Evolutionary conservation across 495 filamentous ascomycete genomes (phyloP).

Genomic region (Penicillium paxilli): DNA sequence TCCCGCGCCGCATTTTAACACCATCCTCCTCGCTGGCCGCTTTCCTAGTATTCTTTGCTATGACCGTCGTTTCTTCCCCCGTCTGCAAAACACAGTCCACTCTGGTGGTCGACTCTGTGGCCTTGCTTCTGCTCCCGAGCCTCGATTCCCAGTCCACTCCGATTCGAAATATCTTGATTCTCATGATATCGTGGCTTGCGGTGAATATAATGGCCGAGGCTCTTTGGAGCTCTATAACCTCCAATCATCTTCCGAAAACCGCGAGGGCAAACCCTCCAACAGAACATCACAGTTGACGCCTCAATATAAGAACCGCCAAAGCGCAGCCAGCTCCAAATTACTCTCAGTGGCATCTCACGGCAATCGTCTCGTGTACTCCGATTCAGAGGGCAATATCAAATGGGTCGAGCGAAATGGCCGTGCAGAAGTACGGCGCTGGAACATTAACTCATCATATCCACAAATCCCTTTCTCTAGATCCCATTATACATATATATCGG

Average conservation of each 20-base stretch:
- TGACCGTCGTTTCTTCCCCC: slow-evolving; percentile 83
- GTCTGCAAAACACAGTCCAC: slow-evolving; percentile 73
- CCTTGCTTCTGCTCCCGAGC: slow-evolving; percentile 71
- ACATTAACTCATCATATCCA: slow-evolving; percentile 52
- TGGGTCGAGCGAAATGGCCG: slow-evolving; percentile 91
- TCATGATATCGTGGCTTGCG: slow-evolving; percentile 74
- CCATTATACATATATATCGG: neutral
- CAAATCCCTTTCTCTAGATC: slow-evolving; percentile 14
- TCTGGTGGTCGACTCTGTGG: slow-evolving; percentile 80
- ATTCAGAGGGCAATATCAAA: slow-evolving; percentile 80
- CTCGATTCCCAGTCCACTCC: slow-evolving; percentile 48
- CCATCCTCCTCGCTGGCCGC: slow-evolving; percentile 68
- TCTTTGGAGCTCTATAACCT: slow-evolving; percentile 86
- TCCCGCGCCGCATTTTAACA: slow-evolving; percentile 51
- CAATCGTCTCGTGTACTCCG: slow-evolving; percentile 78
- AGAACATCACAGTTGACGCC: slow-evolving; percentile 34
- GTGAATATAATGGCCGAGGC: slow-evolving; percentile 93
- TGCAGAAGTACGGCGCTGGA: slow-evolving; percentile 74
- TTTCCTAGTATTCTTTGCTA: slow-evolving; percentile 91
- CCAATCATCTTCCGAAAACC: slow-evolving; percentile 25
- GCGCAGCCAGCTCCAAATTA: slow-evolving; percentile 75
- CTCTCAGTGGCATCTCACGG: slow-evolving; percentile 85
- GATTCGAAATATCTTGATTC: slow-evolving; percentile 52
- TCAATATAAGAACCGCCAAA: slow-evolving; percentile 75
- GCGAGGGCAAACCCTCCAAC: slow-evolving; percentile 22